Percentiles rank a stretch among this genome's conserved stretches.
phyloP scores from a whole-genome alignment of 164 flowering plant species.

The Santalum album region DNA sequence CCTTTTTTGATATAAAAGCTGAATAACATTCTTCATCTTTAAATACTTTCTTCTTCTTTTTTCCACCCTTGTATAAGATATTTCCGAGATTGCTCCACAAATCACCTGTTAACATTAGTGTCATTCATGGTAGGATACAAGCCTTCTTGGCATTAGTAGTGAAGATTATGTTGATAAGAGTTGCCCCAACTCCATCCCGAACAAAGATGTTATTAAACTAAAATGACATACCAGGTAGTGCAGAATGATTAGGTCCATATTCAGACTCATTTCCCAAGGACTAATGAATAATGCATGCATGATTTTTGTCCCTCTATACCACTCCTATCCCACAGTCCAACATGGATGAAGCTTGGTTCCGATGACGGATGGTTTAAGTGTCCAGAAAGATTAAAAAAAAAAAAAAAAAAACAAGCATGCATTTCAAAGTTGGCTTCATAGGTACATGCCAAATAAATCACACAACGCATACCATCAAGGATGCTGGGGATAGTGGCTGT shows the following conservation, averaged over 20 bases:
- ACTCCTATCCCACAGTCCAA: slow-evolving; percentile 87
- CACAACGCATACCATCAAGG: slow-evolving; percentile 96
- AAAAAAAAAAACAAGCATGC: no score
- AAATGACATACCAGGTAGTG: slow-evolving; percentile 58
- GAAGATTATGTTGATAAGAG: no score
- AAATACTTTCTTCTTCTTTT: no score
- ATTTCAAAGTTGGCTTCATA: slow-evolving; percentile 99
- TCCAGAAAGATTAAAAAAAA: slow-evolving; percentile 57
- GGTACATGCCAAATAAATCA: slow-evolving; percentile 90
- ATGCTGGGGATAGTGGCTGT: slow-evolving; percentile 98
- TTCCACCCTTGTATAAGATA: no score
- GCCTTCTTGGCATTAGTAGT: no score
- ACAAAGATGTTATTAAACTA: no score
- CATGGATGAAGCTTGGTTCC: slow-evolving; percentile 70
- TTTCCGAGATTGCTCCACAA: no score
- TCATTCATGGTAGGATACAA: no score
- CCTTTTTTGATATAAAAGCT: no score
- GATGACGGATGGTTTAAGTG: slow-evolving; percentile 68
- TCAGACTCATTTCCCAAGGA: slow-evolving; percentile 92
- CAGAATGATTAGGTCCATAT: slow-evolving; percentile 93
- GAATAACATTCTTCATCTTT: no score
- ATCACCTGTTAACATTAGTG: no score
- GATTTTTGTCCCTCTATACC: slow-evolving; percentile 98
- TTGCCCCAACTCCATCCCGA: no score
- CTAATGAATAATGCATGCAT: slow-evolving; percentile 87